Evolutionary conservation across 148 eudicot genomes (phyloP), one percentile per base, ranked within the genome.

Genomic region (Fagopyrum esculentum): DNA sequence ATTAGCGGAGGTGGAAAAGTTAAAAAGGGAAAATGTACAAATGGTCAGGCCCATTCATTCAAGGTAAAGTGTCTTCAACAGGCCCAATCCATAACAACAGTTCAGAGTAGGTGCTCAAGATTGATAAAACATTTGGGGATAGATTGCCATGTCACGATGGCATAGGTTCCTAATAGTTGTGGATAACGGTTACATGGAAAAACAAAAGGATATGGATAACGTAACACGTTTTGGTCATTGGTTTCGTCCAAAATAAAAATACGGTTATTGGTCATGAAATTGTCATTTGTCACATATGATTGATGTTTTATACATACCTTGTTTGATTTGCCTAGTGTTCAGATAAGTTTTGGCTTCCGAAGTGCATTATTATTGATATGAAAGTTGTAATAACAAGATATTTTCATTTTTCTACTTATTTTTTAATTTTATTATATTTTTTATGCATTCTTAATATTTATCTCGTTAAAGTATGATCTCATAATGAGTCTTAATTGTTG

Each of bases 131-230:
- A 51, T 9, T 7, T 51, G 17, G 22, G 64, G 22, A 59, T 40
- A 66, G 47, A 66, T 66, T 43, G 71, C 71, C 71, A 66, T 35
- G 71, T 66, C 71, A 66, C 9, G 46, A 66, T 66, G 17, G 6
- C 9, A 15, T 66, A 61, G 43, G 45, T 35, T 43, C n/a, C 16
- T 64, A 12, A 0, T 35, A 35, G 46, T 11, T 35, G 6, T 66
- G 71, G 71, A 66, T 66, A 66, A 66, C 35, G 17, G 30, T 66
- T 66, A 11, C 71, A 12, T 43, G 17, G 15, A 2, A 66, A 10
- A 13, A 66, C 6, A 35, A 2, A 35, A 15, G 6, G 30, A 40
- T 15, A 9, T 66, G 8, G 46, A 35, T 40, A 26, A 61, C 68
- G 15, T 61, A 26, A 61, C 68, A 61, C 43, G 68, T 29, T 29